Percentiles rank a stretch among this genome's conserved stretches.
phyloP scores from a whole-genome alignment of 192 early-diverging fungal genomes.

The Ambispora gerdemannii region DNA sequence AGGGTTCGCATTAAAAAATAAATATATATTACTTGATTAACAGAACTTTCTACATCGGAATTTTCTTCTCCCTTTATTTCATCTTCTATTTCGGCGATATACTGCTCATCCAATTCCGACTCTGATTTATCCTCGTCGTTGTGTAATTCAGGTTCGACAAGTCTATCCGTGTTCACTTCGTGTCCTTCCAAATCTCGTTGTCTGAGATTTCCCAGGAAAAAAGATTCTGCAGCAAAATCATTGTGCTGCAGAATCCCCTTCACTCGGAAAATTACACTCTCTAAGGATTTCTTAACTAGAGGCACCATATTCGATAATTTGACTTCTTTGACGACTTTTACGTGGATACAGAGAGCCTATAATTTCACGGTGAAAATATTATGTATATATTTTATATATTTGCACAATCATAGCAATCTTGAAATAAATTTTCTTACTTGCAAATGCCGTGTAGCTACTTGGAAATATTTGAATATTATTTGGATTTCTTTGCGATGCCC shows the following conservation, averaged over 20 bases:
- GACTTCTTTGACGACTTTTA: constrained; percentile 66
- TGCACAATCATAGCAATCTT: no score
- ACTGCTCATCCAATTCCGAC: constrained; percentile 17
- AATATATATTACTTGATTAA: neutral
- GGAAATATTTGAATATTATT: constrained; percentile 52
- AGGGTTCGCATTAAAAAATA: neutral
- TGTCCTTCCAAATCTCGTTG: constrained; percentile 68
- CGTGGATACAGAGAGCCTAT: constrained; percentile 74
- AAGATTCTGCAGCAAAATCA: constrained; percentile 47
- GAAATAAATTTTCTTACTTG: no score
- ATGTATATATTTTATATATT: no score
- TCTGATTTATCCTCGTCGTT: neutral
- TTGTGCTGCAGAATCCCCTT: constrained; percentile 72
- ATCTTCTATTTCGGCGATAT: constrained; percentile 24
- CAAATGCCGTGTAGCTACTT: constrained; percentile 45
- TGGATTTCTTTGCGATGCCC: constrained; percentile 40
- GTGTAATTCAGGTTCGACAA: constrained; percentile 1
- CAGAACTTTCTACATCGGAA: constrained; percentile 5
- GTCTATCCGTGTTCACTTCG: constrained; percentile 58
- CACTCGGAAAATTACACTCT: constrained; percentile 71
- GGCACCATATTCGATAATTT: constrained; percentile 63
- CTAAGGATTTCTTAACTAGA: constrained; percentile 63
- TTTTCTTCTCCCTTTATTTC: constrained; percentile 20
- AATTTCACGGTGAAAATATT: no score
- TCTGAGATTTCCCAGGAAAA: constrained; percentile 60